Conservation (phyloP, 805 yeast genomes). For the Wickerhamiella sergipiensis region DNA sequence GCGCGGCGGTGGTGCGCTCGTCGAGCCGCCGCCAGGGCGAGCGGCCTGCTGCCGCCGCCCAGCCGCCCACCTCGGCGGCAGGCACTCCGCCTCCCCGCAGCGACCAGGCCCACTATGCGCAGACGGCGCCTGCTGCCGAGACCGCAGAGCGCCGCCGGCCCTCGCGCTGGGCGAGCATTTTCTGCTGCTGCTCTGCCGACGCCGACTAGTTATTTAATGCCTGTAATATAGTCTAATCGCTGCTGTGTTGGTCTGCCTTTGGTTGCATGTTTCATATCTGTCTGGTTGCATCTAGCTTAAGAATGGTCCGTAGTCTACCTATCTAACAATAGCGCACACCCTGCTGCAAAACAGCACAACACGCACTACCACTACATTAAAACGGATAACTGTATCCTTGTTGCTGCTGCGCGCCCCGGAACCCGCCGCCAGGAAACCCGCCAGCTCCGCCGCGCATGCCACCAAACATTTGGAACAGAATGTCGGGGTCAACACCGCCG, state of each 20-base stretch:
- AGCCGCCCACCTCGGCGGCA: constrained; percentile 2
- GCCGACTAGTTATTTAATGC: constrained; percentile 1
- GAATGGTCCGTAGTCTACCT: background rate
- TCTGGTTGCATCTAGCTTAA: too few species aligned
- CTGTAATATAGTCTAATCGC: background rate
- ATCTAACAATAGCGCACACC: background rate
- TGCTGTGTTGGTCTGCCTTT: too few species aligned
- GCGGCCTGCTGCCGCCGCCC: constrained; percentile 8
- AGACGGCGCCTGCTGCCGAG: background rate
- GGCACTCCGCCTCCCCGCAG: constrained; percentile 1
- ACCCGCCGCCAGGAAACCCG: background rate
- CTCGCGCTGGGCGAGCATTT: background rate
- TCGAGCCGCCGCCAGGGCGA: constrained; percentile 11
- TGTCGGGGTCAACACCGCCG: constrained; percentile 7
- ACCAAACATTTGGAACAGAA: constrained; percentile 2
- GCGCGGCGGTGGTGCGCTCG: constrained; percentile 4
- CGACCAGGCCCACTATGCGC: constrained; percentile 2
- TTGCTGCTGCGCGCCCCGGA: background rate
- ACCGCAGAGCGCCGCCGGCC: background rate
- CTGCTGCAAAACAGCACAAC: background rate
- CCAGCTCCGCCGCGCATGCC: constrained; percentile 15
- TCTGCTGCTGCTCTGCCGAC: constrained; percentile 4
- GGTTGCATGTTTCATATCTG: too few species aligned
- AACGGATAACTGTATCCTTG: background rate
- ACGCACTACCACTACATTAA: background rate